These are phyloP conservation scores for Aspergillus neotritici DNA, from an alignment of 2,329 filamentous ascomycete species.

Conservation along the genomic window DNA sequence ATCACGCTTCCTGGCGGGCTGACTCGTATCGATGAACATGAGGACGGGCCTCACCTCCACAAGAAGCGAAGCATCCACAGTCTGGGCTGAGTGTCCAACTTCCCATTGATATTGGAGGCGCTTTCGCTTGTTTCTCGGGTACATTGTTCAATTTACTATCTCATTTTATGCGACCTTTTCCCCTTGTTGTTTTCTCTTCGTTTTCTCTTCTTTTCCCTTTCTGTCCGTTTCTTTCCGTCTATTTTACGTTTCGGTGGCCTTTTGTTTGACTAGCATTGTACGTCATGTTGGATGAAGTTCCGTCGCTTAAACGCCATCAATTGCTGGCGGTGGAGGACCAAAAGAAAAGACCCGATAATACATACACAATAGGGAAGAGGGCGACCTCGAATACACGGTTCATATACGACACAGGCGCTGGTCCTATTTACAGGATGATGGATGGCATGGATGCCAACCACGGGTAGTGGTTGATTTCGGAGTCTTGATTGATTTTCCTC, in stretches of 20 bases:
- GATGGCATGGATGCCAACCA: conserved; percentile 4
- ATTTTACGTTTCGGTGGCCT: conserved; percentile 10
- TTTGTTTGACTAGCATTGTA: conserved; percentile 11
- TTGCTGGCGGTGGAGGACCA: conserved; percentile 3
- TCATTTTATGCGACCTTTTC: not conserved
- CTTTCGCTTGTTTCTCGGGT: not conserved
- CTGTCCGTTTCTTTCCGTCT: conserved; percentile 15
- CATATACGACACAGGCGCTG: conserved; percentile 2
- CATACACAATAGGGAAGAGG: conserved; percentile 12
- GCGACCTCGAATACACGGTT: conserved; percentile 16
- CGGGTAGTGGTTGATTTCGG: no score
- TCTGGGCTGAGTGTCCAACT: conserved; percentile 24
- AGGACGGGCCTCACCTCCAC: conserved; percentile 36
- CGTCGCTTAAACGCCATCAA: conserved; percentile 12
- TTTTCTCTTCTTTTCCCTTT: conserved; percentile 9
- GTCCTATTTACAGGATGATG: not conserved
- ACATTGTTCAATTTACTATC: not conserved
- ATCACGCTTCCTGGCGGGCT: conserved; percentile 40
- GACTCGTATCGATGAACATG: conserved; percentile 39
- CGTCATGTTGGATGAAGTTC: conserved; percentile 10
- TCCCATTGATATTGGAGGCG: not conserved
- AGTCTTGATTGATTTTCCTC: not conserved
- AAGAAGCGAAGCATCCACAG: conserved; percentile 46
- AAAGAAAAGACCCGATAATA: conserved; percentile 10
- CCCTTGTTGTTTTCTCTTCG: conserved; percentile 3